A percentile compares a stretch with the other conserved stretches of the same genome.
phyloP scores from a whole-genome alignment of 805 yeast species.

The Candida ovalis region DNA sequence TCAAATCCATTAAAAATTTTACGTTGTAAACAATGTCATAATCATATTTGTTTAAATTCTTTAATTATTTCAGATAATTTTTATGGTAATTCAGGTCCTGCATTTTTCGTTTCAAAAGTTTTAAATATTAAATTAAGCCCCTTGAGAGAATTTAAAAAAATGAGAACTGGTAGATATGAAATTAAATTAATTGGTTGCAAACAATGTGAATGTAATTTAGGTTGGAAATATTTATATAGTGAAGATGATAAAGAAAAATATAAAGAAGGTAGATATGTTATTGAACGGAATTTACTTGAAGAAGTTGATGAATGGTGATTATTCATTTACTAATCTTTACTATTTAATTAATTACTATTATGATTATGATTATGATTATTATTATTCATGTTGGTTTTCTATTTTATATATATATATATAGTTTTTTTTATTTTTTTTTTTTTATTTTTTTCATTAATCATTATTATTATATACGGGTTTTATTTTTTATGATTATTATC shows the following conservation, averaged over 20 bases:
- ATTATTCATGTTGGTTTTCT: background rate
- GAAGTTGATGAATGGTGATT: slow-evolving; percentile 17
- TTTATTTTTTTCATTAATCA: too few species aligned
- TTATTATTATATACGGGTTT: too few species aligned
- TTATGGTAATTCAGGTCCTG: slow-evolving; percentile 32
- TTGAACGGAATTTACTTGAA: slow-evolving; percentile 28
- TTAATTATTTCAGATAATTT: slow-evolving; percentile 32
- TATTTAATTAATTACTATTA: background rate
- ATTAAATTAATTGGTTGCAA: slow-evolving; percentile 28
- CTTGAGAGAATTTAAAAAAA: slow-evolving; percentile 22
- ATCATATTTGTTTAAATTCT: slow-evolving; percentile 29
- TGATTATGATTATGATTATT: background rate
- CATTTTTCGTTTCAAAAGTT: slow-evolving; percentile 30
- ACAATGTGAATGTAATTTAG: slow-evolving; percentile 29
- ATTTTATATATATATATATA: too few species aligned
- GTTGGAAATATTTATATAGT: slow-evolving; percentile 34
- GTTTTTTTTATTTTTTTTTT: too few species aligned
- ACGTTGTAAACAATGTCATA: slow-evolving; percentile 32
- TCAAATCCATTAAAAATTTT: slow-evolving; percentile 14
- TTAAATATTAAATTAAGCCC: slow-evolving; percentile 22
- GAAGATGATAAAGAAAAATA: slow-evolving; percentile 28
- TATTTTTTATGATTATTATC: too few species aligned
- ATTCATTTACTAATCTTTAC: background rate
- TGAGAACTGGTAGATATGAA: slow-evolving; percentile 33
- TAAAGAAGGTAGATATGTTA: slow-evolving; percentile 33